Conservation (phyloP, 2,329 filamentous ascomycete species). For the Colletotrichum nymphaeae region DNA sequence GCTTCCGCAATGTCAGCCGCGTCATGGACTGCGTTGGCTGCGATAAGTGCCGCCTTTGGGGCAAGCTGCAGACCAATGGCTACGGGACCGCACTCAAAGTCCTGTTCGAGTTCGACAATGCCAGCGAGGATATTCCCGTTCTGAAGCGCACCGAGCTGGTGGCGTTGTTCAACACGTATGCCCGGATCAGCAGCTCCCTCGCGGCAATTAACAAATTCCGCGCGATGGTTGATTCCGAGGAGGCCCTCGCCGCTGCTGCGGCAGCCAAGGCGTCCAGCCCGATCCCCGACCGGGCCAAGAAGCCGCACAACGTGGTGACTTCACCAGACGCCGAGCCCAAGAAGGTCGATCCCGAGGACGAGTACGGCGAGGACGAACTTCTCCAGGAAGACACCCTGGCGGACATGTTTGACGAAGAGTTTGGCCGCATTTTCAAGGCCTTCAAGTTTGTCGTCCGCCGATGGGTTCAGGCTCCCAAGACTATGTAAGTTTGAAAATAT, state of each 20-base stretch:
- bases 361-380: conserved; percentile 48
- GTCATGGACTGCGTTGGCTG: conserved; percentile 99
- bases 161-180: conserved; percentile 93
- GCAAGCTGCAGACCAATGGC: conserved; percentile 93
- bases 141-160: conserved; percentile 93
- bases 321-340: conserved; percentile 38
- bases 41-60: conserved; percentile 98
- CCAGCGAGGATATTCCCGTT: conserved; percentile 71
- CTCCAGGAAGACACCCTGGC: conserved; percentile 52
- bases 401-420: conserved; percentile 74
- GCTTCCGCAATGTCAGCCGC: conserved; percentile 95
- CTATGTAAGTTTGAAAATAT: conserved; percentile 69
- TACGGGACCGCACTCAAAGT: conserved; percentile 97
- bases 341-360: conserved; percentile 44
- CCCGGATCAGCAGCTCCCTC: conserved; percentile 85
- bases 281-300: conserved; percentile 52
- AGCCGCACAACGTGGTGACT: conserved; percentile 55
- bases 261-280: conserved; percentile 38
- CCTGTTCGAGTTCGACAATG: conserved; percentile 89
- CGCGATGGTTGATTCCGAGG: conserved; percentile 58
- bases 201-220: conserved; percentile 80
- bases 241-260: conserved; percentile 42
- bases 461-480: conserved; percentile 77
- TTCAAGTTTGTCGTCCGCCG: conserved; percentile 74
- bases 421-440: conserved; percentile 70